A percentile compares a stretch with the other conserved stretches of the same genome.
Conservation (phyloP, 305 asterid species). For the Solanum hybrid region DNA sequence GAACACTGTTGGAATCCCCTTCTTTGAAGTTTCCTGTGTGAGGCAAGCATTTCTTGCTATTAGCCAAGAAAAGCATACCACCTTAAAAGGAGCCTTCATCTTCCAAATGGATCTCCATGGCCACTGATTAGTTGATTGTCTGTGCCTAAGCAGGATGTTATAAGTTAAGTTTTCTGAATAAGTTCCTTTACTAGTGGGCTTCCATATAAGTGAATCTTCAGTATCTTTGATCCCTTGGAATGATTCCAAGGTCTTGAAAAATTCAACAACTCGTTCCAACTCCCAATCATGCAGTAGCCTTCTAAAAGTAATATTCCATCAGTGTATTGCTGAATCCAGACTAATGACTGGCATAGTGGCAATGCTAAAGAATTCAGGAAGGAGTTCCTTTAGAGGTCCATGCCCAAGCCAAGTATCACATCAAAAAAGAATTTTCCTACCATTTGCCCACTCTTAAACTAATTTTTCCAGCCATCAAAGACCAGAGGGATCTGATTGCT, state of each 20-base stretch:
- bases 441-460: neutral
- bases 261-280: too few relatives aligned
- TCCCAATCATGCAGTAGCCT: neutral
- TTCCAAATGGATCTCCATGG: neutral
- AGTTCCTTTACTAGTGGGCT: too few relatives aligned
- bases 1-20: neutral
- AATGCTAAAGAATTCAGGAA: neutral
- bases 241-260: too few relatives aligned
- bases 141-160: neutral
- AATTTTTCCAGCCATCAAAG: neutral
- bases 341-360: neutral
- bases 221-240: too few relatives aligned
- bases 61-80: neutral
- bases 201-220: too few relatives aligned
- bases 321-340: neutral
- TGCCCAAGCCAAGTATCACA: neutral
- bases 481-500: neutral
- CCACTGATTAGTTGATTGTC: neutral
- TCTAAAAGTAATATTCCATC: neutral
- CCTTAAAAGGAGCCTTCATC: neutral
- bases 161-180: neutral
- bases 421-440: neutral
- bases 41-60: neutral
- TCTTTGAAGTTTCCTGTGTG: neutral
- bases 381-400: neutral